Evolutionary conservation across 2,329 filamentous ascomycete genomes (phyloP).

Genomic region (Fusarium sp.): DNA sequence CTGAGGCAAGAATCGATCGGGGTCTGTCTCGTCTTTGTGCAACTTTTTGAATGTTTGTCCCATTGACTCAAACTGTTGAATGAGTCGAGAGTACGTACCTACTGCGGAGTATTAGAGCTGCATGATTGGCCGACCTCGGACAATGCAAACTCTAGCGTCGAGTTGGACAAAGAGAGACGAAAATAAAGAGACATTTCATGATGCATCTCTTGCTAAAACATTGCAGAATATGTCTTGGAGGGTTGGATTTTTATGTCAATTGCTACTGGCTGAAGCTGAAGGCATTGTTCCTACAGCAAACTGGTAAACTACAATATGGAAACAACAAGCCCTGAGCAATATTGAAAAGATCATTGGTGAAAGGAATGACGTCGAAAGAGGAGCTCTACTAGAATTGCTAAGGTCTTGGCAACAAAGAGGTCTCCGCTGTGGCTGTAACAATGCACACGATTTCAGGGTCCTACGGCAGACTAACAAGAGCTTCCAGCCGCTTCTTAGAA

Average conservation of each 20-base stretch:
- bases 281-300: background rate
- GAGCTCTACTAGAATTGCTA: background rate
- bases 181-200: constrained; percentile 27
- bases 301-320: background rate
- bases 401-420: constrained; percentile 1
- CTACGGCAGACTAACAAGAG: background rate
- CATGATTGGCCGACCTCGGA: constrained; percentile 41
- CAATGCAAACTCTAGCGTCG: constrained; percentile 24
- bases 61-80: constrained; percentile 40
- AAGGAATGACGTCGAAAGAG: constrained; percentile 21
- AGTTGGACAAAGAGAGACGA: background rate
- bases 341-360: background rate
- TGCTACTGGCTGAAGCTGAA: background rate
- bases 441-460: background rate
- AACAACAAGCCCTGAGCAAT: background rate
- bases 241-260: background rate
- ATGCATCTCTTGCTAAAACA: background rate
- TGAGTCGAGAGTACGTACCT: constrained; percentile 36
- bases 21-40: constrained; percentile 19
- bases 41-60: constrained; percentile 32
- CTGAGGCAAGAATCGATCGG: constrained; percentile 9
- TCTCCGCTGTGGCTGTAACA: constrained; percentile 21
- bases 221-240: background rate
- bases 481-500: background rate
- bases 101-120: constrained; percentile 31